Percentiles rank a stretch among this genome's conserved stretches.
Conservation (phyloP, 495 filamentous ascomycete genomes). For the Glarea lozoyensis region DNA sequence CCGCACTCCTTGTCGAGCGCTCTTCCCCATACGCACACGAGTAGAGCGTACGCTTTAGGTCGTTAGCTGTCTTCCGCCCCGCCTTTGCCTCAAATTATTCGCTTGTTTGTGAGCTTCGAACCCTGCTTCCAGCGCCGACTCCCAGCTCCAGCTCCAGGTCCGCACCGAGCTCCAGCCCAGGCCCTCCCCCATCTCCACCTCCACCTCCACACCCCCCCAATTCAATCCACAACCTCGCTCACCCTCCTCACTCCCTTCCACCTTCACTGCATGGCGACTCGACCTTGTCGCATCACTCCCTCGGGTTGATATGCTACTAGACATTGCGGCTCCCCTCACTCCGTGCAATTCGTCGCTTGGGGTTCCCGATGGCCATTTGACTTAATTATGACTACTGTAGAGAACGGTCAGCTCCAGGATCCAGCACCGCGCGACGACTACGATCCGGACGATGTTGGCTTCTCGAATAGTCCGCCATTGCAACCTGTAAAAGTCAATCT, state of each 20-base stretch:
- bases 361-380: slow-evolving; percentile 13
- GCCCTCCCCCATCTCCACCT: too few species aligned
- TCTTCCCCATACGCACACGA: too few species aligned
- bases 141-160: too few species aligned
- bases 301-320: slow-evolving; percentile 7
- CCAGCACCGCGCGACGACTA: slow-evolving; percentile 10
- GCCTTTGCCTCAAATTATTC: too few species aligned
- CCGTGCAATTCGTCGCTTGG: neutral
- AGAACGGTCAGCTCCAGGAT: slow-evolving; percentile 5
- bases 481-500: slow-evolving; percentile 16
- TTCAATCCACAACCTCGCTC: neutral
- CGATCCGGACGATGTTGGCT: slow-evolving; percentile 19
- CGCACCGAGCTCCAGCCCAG: too few species aligned
- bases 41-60: too few species aligned
- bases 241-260: neutral
- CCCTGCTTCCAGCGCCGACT: too few species aligned
- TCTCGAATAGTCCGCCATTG: slow-evolving; percentile 15
- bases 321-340: slow-evolving; percentile 4
- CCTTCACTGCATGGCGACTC: too few species aligned
- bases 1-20: too few species aligned
- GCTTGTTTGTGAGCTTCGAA: too few species aligned
- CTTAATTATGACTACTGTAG: slow-evolving; percentile 16
- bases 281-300: neutral
- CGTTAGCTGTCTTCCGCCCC: too few species aligned
- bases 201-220: neutral